These are phyloP conservation scores for Sporothrix globosa DNA, from an alignment of 2,329 filamentous ascomycete genomes.

Conservation along the genomic window DNA sequence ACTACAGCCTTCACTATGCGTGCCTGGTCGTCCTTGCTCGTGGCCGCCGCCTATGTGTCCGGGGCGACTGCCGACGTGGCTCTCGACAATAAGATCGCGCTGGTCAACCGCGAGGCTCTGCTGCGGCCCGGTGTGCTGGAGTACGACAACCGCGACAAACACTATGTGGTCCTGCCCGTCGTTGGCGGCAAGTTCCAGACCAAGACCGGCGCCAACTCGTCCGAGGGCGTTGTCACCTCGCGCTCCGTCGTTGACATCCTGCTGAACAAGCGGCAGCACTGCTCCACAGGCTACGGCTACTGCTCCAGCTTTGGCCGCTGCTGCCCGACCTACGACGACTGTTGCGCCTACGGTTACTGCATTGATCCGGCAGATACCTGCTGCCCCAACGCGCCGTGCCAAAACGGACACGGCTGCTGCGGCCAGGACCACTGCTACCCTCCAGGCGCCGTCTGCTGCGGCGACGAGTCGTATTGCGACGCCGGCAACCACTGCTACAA, in stretches of 20 bases:
- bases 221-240: not conserved
- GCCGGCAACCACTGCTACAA: constrained; percentile 38
- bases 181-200: not conserved
- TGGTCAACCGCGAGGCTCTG: not conserved
- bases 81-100: not conserved
- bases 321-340: constrained; percentile 34
- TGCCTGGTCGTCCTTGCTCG: constrained; percentile 8
- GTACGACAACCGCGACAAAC: constrained; percentile 26
- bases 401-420: constrained; percentile 35
- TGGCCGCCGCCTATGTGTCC: not conserved
- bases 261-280: constrained; percentile 34
- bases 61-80: not conserved
- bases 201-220: constrained; percentile 13
- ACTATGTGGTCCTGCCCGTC: constrained; percentile 28
- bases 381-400: constrained; percentile 38
- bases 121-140: constrained; percentile 26
- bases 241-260: constrained; percentile 32
- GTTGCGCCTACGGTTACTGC: constrained; percentile 40
- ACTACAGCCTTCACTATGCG: constrained; percentile 10
- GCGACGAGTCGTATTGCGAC: constrained; percentile 37
- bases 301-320: constrained; percentile 34
- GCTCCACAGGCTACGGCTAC: constrained; percentile 37
- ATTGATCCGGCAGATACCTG: constrained; percentile 33
- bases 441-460: constrained; percentile 36
- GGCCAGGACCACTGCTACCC: constrained; percentile 38